Evolutionary conservation across 352 stramenopile species (phyloP).

Genomic region (Phytophthora nicotianae): DNA sequence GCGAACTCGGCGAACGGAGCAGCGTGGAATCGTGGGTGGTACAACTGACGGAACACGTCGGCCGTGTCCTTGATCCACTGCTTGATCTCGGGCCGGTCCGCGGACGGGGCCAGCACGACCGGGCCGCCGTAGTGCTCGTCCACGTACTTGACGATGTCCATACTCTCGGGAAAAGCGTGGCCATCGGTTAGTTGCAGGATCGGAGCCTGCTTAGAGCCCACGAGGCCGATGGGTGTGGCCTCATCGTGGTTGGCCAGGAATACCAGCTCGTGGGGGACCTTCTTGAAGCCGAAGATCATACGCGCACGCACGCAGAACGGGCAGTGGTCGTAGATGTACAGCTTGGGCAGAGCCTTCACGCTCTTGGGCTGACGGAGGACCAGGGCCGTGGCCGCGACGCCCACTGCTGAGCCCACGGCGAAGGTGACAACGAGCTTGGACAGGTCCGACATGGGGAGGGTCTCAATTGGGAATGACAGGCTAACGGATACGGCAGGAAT

Average conservation of each 20-base stretch:
- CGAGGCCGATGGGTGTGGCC: constrained; percentile 49
- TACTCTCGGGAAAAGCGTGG: constrained; percentile 51
- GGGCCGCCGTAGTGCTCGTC: constrained; percentile 53
- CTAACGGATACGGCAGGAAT: not conserved
- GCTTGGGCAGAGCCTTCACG: constrained; percentile 31
- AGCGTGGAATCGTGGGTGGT: constrained; percentile 50
- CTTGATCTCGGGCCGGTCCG: constrained; percentile 46
- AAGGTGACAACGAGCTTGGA: constrained; percentile 35
- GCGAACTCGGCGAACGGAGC: constrained; percentile 63
- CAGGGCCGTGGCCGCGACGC: constrained; percentile 26
- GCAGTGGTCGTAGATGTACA: constrained; percentile 71
- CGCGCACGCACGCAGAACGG: constrained; percentile 59
- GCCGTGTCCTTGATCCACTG: constrained; percentile 49
- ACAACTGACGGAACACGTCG: constrained; percentile 38
- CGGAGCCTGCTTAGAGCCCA: constrained; percentile 55
- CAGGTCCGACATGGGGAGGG: constrained; percentile 26
- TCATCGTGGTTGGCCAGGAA: constrained; percentile 67
- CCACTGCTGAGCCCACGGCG: constrained; percentile 30
- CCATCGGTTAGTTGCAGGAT: constrained; percentile 55
- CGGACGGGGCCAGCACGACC: constrained; percentile 36
- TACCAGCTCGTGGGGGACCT: constrained; percentile 40
- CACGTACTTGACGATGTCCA: constrained; percentile 72
- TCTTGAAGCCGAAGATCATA: constrained; percentile 63
- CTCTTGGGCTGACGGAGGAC: constrained; percentile 12
- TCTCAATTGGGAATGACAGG: not conserved